phyloP scores from a whole-genome alignment of 2,329 filamentous ascomycete species.

The Calonectria honghensis region DNA sequence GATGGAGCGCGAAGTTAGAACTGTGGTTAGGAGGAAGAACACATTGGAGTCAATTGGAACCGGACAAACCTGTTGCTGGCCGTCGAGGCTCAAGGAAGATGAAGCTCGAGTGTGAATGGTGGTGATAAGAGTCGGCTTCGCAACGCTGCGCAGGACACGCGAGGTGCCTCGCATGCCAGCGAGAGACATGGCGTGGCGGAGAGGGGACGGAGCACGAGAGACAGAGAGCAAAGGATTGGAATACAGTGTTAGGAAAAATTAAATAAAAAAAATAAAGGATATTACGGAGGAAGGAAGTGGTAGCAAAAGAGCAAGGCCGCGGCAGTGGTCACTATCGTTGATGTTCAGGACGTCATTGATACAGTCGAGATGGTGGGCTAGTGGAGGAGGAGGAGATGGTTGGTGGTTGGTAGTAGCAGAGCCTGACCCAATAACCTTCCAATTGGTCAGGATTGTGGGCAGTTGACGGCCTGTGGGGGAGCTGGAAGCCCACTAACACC shows the following conservation, averaged over 20 bases:
- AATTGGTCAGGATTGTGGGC: conserved; percentile 10
- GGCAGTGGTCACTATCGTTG: conserved; percentile 39
- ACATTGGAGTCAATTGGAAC: conserved; percentile 40
- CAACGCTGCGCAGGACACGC: conserved; percentile 67
- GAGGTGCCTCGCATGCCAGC: conserved; percentile 69
- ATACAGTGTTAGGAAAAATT: conserved; percentile 19
- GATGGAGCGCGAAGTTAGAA: conserved; percentile 45
- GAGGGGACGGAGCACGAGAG: conserved; percentile 31
- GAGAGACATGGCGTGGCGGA: conserved; percentile 66
- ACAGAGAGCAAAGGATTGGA: conserved; percentile 14
- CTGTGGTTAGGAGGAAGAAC: conserved; percentile 21
- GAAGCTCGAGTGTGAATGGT: conserved; percentile 58
- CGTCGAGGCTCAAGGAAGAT: conserved; percentile 71
- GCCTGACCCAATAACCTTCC: not conserved
- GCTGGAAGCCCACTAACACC: not conserved
- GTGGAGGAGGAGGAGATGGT: conserved; percentile 49
- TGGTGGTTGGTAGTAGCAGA: conserved; percentile 47
- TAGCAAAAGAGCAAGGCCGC: conserved; percentile 37
- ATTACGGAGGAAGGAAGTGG: conserved; percentile 32
- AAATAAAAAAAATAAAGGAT: conserved; percentile 21
- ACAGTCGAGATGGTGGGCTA: conserved; percentile 46
- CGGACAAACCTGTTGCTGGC: conserved; percentile 74
- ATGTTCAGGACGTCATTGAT: conserved; percentile 54
- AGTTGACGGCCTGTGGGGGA: conserved; percentile 17
- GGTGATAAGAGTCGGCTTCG: conserved; percentile 52